Evolutionary conservation across 2,329 filamentous ascomycete genomes (phyloP).

Genomic region (Fusarium sp.): DNA sequence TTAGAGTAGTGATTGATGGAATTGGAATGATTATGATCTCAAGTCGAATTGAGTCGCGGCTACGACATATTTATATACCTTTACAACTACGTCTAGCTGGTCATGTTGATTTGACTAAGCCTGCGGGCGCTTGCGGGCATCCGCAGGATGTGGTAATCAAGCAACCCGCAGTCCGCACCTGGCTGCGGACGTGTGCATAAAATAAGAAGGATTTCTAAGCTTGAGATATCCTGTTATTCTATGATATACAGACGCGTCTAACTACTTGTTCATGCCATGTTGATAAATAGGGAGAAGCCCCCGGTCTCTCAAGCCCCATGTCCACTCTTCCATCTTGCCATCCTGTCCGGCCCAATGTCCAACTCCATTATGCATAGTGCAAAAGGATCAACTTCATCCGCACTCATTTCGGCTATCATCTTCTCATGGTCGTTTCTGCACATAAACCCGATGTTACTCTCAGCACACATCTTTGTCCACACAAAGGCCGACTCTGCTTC

Average conservation of each 20-base stretch:
- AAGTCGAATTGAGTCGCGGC: too few species aligned
- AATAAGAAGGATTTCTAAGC: too few species aligned
- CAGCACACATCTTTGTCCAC: constrained; percentile 43
- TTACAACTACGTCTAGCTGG: fast-evolving
- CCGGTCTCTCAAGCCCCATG: not conserved
- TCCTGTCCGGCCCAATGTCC: constrained; percentile 27
- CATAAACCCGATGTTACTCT: constrained; percentile 34
- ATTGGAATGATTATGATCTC: too few species aligned
- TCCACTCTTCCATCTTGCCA: constrained; percentile 22
- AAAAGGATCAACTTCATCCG: constrained; percentile 24
- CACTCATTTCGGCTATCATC: constrained; percentile 1
- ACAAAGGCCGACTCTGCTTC: constrained; percentile 41
- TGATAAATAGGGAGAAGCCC: too few species aligned
- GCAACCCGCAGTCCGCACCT: not conserved
- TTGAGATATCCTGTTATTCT: too few species aligned
- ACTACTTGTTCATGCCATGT: too few species aligned
- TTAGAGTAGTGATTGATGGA: not conserved
- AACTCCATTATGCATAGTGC: constrained; percentile 31
- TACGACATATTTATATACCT: not conserved
- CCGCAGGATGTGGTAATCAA: not conserved
- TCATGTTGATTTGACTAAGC: not conserved
- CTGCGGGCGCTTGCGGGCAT: constrained; percentile 3
- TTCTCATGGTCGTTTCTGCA: constrained; percentile 29
- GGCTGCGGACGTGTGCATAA: too few species aligned
- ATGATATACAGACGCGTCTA: too few species aligned